These are phyloP conservation scores for Colletotrichum euphorbiae DNA, from an alignment of 2,329 filamentous ascomycete species.

Conservation along the genomic window DNA sequence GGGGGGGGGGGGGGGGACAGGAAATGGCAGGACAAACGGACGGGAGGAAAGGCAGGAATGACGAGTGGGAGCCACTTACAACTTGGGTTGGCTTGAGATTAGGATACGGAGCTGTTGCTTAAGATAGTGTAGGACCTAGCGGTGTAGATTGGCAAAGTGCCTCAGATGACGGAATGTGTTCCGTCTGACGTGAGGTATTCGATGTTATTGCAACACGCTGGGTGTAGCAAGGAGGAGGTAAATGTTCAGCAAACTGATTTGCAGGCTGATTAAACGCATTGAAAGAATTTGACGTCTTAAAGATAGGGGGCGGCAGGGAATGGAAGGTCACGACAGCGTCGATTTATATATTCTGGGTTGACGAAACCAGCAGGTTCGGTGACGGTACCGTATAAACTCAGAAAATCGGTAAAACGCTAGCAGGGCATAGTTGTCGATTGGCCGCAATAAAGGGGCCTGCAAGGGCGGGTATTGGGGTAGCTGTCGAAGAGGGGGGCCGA, in stretches of 20 bases:
- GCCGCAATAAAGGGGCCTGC: too few species aligned
- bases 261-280: slow-evolving; percentile 35
- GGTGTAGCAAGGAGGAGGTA: slow-evolving; percentile 12
- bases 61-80: slow-evolving; percentile 36
- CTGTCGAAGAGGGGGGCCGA: too few species aligned
- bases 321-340: slow-evolving; percentile 30
- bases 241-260: slow-evolving; percentile 4
- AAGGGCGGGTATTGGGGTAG: too few species aligned
- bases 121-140: not conserved
- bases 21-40: not conserved
- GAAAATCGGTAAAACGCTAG: too few species aligned
- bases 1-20: too few species aligned
- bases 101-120: slow-evolving; percentile 11
- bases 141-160: not conserved
- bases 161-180: too few species aligned
- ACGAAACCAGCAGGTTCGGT: slow-evolving; percentile 40
- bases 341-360: slow-evolving; percentile 37
- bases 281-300: slow-evolving; percentile 29
- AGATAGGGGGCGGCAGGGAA: not conserved
- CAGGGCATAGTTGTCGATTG: too few species aligned
- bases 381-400: too few species aligned
- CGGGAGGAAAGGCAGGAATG: not conserved
- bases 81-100: slow-evolving; percentile 4
- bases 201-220: slow-evolving; percentile 34
- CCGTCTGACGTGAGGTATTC: too few species aligned